phyloP scores from a whole-genome alignment of 805 yeast species.

The Sungouiella thailandica region DNA sequence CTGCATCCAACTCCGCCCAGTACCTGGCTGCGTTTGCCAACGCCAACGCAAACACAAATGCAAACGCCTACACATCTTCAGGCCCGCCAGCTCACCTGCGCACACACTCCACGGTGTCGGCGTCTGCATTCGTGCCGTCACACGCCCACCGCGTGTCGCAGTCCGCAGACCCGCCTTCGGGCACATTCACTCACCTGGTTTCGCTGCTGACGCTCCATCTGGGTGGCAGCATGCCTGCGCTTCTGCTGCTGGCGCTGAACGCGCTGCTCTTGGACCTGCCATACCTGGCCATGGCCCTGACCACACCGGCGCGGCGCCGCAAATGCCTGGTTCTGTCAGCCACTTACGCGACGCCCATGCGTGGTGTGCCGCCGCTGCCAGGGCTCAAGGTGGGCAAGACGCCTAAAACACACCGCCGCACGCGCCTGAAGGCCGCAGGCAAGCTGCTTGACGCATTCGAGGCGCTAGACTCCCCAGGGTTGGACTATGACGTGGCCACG shows the following conservation, averaged over 20 bases:
- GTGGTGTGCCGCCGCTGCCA: slow-evolving; percentile 14
- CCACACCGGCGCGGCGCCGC: slow-evolving; percentile 36
- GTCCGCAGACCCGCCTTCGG: slow-evolving; percentile 15
- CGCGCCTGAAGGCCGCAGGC: slow-evolving; percentile 9
- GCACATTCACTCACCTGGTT: slow-evolving; percentile 10
- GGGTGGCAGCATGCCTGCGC: slow-evolving; percentile 32
- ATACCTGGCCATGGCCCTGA: slow-evolving; percentile 16
- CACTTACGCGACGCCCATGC: slow-evolving; percentile 31
- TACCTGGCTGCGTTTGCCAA: too few species aligned
- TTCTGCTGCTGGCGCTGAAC: slow-evolving; percentile 31
- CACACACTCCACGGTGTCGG: background rate
- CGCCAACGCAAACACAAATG: too few species aligned
- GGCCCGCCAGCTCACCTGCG: background rate
- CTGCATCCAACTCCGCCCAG: too few species aligned
- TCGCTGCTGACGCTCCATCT: slow-evolving; percentile 22
- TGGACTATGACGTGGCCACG: slow-evolving; percentile 9
- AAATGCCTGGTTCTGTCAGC: slow-evolving; percentile 32
- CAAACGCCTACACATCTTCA: background rate
- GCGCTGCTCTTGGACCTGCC: slow-evolving; percentile 32
- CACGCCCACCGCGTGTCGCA: slow-evolving; percentile 8
- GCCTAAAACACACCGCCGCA: slow-evolving; percentile 20
- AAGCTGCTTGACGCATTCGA: slow-evolving; percentile 11
- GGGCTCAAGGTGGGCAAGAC: slow-evolving; percentile 30
- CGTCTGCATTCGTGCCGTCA: slow-evolving; percentile 2
- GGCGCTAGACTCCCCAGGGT: slow-evolving; percentile 8